Conservation (phyloP, 306 rosid genomes). For the Prosopis cineraria region DNA sequence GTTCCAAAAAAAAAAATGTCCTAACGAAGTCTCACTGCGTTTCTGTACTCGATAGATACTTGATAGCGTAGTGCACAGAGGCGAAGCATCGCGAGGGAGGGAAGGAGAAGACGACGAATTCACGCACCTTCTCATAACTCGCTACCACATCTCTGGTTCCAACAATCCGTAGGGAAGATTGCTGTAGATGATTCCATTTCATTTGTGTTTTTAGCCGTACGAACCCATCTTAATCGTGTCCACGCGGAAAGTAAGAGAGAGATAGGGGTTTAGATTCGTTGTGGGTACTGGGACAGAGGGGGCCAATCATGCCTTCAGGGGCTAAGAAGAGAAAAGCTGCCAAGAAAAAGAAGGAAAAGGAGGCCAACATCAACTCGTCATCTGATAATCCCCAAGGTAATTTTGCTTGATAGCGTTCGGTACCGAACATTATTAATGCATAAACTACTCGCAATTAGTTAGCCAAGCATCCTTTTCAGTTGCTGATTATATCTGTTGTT, state of each 20-base stretch:
- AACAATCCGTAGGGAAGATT: not conserved
- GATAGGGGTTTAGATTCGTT: conserved; percentile 27
- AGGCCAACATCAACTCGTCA: conserved; percentile 47
- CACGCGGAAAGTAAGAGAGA: conserved; percentile 27
- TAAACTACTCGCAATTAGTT: conserved; percentile 20
- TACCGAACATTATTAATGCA: not conserved
- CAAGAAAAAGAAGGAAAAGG: conserved; percentile 71
- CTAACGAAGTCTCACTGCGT: not conserved
- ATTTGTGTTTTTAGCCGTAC: not conserved
- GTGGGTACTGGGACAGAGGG: conserved; percentile 25
- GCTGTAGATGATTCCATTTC: not conserved
- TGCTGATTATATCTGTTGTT: not conserved
- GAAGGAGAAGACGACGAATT: not conserved
- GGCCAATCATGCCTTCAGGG: conserved; percentile 73
- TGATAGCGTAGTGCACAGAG: not conserved
- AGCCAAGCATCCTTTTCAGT: conserved; percentile 23
- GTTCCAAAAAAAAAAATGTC: not conserved
- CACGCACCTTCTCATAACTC: not conserved
- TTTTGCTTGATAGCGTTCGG: not conserved
- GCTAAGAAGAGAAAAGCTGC: conserved; percentile 87
- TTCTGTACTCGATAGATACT: not conserved
- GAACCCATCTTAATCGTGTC: conserved; percentile 31
- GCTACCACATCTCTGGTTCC: not conserved
- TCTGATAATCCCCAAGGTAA: conserved; percentile 51
- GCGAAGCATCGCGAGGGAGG: not conserved